A percentile compares a stretch with the other conserved stretches of the same genome.
These are phyloP conservation scores for Lentinula guzmanii DNA, from an alignment of 768 basidiomycete species.

Conservation along the genomic window DNA sequence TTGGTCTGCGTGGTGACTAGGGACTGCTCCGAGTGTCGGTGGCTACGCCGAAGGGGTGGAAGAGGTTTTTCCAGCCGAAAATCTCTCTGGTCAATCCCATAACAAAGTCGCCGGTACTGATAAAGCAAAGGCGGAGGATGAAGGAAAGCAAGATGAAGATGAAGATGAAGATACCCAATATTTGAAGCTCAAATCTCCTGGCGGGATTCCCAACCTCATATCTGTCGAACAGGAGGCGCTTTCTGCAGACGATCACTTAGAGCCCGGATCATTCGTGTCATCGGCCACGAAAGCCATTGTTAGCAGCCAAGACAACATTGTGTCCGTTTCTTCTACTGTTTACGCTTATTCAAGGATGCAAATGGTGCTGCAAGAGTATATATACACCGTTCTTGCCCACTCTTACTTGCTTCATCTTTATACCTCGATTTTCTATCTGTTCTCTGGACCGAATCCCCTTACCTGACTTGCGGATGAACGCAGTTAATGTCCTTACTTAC, in stretches of 20 bases:
- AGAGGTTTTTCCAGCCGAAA: not conserved
- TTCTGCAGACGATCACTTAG: not conserved
- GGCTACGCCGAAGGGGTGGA: not conserved
- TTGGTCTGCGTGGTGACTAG: not conserved
- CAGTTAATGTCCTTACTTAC: not conserved
- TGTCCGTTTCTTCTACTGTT: not conserved
- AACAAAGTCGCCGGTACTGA: not conserved
- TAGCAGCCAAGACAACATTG: not conserved
- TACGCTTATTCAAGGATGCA: not conserved
- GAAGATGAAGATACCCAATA: not conserved
- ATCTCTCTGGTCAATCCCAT: not conserved
- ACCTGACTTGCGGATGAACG: not conserved
- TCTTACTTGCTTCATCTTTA: conserved; percentile 3
- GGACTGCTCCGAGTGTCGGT: not conserved
- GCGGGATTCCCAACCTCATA: not conserved
- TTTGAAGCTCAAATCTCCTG: not conserved
- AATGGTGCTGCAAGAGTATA: not conserved
- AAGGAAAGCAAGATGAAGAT: not conserved
- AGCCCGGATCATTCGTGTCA: not conserved
- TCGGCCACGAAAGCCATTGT: not conserved
- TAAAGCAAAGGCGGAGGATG: not conserved
- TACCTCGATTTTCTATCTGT: not conserved
- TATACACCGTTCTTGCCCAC: not conserved
- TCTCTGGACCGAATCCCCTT: not conserved
- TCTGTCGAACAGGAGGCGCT: not conserved